These are phyloP conservation scores for Jacaranda copaia DNA, from an alignment of 257 asterid species.

Conservation along the genomic window DNA sequence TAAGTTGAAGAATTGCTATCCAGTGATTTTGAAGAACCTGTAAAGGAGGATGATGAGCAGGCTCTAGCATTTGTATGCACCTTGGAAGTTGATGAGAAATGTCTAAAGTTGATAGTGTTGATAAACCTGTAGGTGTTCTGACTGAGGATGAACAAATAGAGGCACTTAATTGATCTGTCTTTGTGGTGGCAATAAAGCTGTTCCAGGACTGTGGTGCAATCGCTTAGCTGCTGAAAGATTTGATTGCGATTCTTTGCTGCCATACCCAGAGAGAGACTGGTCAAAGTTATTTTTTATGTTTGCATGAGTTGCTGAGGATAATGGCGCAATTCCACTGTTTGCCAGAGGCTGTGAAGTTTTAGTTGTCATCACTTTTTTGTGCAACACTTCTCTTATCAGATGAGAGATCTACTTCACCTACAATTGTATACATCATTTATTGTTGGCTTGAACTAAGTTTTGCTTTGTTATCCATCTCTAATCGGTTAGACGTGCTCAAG, in stretches of 20 bases:
- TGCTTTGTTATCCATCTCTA: too few species aligned
- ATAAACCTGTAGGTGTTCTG: neutral
- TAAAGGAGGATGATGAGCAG: neutral
- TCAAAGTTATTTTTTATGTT: neutral
- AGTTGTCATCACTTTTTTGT: too few species aligned
- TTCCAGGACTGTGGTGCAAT: neutral
- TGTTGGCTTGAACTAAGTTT: too few species aligned
- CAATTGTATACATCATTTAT: too few species aligned
- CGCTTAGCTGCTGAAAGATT: neutral
- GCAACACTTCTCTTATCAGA: too few species aligned
- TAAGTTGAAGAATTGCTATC: neutral
- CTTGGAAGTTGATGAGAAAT: neutral
- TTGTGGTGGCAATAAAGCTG: neutral
- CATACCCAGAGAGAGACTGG: neutral
- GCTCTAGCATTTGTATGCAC: neutral
- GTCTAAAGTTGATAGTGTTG: neutral
- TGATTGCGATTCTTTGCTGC: neutral
- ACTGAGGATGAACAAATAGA: neutral
- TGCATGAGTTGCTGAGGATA: neutral
- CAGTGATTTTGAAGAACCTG: neutral
- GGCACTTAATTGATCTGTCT: neutral
- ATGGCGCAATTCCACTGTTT: neutral
- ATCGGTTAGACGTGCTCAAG: too few species aligned
- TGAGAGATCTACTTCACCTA: too few species aligned
- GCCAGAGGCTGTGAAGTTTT: neutral